Base-by-base conservation (phyloP, 768 basidiomycete species). In the Floccularia luteovirens region DNA sequence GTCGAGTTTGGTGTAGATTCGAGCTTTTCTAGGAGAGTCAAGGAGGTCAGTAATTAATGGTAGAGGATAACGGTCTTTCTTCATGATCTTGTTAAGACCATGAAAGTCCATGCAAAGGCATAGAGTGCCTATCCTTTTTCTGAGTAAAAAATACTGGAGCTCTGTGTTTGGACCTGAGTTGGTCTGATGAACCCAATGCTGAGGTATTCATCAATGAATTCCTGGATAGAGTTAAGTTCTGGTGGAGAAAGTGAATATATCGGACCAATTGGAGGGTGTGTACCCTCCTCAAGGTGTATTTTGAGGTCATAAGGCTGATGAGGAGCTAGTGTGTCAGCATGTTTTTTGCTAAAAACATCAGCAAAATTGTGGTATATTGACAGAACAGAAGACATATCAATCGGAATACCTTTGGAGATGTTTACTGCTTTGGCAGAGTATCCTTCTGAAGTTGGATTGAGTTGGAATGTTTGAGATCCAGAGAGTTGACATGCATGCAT, bases 11-110 rank as follows among this genome's bases (percentile, higher is more conserved):
- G n/a, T n/a, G n/a, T n/a, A n/a, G n/a, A n/a, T n/a, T n/a, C n/a
- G n/a, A 1, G 55, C 49, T 13, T 52, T 56, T 39, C 50, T 51
- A 4, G 57, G 47, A 28, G 35, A 46, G 25, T 62, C 51, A 5
- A 59, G 34, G 12, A 69, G 56, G 17, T 63, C 53, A n/a, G 43
- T 30, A 37, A 58, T 50, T 23, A 54, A 48, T 46, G 55, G 55
- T 47, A 61, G 39, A 23, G 58, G 58, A 47, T 56, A 59, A 13
- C 43, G 44, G 39, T 60, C 51, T 35, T 51, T 59, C 21, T 45
- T 44, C 6, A 49, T 57, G 36, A 47, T 47, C 12, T 21, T 16
- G 43, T 48, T 48, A 33, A 48, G 46, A 12, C 44, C 42, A 17
- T 19, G 16, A 19, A 8, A 34, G 16, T 34, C 32, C 8, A 34